A percentile compares a stretch with the other conserved stretches of the same genome.
Evolutionary conservation across 352 stramenopile genomes (phyloP).

Genomic region (Sclerospora graminicola): DNA sequence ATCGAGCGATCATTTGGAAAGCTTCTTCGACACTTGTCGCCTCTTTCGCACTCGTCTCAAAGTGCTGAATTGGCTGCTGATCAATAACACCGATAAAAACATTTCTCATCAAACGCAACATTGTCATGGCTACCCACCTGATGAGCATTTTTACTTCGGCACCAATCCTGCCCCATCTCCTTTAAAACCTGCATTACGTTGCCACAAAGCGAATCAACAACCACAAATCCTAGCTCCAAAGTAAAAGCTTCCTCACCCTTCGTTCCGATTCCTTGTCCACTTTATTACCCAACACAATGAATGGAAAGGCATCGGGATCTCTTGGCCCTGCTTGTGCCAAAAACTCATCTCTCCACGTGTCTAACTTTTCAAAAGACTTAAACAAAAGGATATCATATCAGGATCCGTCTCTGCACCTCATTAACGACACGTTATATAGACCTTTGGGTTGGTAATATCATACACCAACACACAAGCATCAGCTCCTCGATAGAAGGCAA

Average conservation of each 20-base stretch:
- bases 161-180: slow-evolving; percentile 91
- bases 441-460: slow-evolving; percentile 97
- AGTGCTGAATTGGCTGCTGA: slow-evolving; percentile 91
- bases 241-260: slow-evolving; percentile 24
- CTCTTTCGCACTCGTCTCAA: slow-evolving; percentile 97
- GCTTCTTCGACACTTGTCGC: slow-evolving; percentile 94
- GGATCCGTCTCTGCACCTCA: not conserved
- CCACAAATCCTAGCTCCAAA: not conserved
- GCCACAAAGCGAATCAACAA: not conserved
- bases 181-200: slow-evolving; percentile 44
- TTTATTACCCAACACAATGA: slow-evolving; percentile 99
- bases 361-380: slow-evolving; percentile 95
- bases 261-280: slow-evolving; percentile 90
- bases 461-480: slow-evolving; percentile 98
- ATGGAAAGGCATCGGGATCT: slow-evolving; percentile 93
- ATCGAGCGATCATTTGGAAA: slow-evolving; percentile 89
- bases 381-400: not conserved
- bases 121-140: slow-evolving; percentile 23
- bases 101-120: not conserved
- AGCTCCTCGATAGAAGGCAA: slow-evolving; percentile 97
- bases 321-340: slow-evolving; percentile 85
- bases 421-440: not conserved
- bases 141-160: slow-evolving; percentile 72
- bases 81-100: not conserved
- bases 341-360: slow-evolving; percentile 97